Evolutionary conservation across 2,329 filamentous ascomycete species (phyloP).

Genomic region (Xylariales sp.): DNA sequence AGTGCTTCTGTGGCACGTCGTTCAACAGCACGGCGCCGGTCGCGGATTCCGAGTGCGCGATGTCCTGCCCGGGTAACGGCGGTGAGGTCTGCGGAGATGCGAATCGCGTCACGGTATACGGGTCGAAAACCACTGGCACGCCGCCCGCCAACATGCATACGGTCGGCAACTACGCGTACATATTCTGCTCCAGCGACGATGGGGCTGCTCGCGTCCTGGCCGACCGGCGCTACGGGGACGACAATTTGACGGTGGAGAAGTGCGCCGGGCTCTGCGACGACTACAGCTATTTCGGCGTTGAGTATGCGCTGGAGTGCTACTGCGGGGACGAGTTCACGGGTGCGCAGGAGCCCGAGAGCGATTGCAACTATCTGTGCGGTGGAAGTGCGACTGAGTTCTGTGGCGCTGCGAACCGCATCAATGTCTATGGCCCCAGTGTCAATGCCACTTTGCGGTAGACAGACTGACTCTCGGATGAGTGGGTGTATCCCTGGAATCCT

Average conservation of each 20-base stretch:
- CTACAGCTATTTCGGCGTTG: conserved; percentile 3
- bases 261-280: background rate
- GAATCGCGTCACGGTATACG: conserved; percentile 47
- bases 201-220: background rate
- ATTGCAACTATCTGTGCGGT: conserved; percentile 38
- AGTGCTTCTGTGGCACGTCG: conserved; percentile 48
- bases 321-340: background rate
- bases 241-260: conserved; percentile 4
- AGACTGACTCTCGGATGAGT: too few species aligned
- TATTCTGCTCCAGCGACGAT: background rate
- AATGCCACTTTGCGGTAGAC: background rate
- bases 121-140: background rate
- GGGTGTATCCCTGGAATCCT: too few species aligned
- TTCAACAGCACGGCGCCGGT: conserved; percentile 38
- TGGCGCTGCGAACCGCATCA: conserved; percentile 3
- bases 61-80: conserved; percentile 43
- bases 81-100: conserved; percentile 48
- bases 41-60: conserved; percentile 45
- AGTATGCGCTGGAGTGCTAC: conserved; percentile 3
- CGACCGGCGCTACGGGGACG: background rate
- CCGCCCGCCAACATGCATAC: background rate
- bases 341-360: conserved; percentile 15
- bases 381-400: conserved; percentile 27
- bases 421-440: background rate
- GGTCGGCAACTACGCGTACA: conserved; percentile 1